These are phyloP conservation scores for Geotrichum ghanense DNA, from an alignment of 805 yeast species.

Conservation along the genomic window DNA sequence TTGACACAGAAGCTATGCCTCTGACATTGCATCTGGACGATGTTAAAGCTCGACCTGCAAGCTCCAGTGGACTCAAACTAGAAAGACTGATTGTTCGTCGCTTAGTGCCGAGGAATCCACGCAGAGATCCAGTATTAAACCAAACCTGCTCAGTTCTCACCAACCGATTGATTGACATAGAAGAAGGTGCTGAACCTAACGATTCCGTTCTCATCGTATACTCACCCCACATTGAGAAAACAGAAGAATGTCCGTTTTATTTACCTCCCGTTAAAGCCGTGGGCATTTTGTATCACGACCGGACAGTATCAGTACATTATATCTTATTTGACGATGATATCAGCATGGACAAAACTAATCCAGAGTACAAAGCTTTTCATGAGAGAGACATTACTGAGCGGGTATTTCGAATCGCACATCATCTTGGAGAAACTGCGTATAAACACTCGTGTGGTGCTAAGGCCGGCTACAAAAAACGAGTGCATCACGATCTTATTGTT, in stretches of 20 bases:
- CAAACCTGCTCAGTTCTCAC: constrained; percentile 62
- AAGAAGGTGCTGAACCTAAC: constrained; percentile 15
- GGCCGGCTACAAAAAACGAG: constrained; percentile 79
- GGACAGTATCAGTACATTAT: constrained; percentile 58
- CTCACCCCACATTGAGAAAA: constrained; percentile 55
- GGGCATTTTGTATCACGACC: constrained; percentile 44
- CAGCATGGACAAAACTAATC: background rate
- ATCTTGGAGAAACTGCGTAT: constrained; percentile 65
- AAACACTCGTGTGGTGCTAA: constrained; percentile 79
- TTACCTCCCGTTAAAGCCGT: constrained; percentile 79
- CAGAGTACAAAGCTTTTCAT: constrained; percentile 1
- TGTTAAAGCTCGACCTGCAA: constrained; percentile 11
- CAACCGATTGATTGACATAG: constrained; percentile 8
- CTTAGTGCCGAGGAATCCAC: constrained; percentile 85
- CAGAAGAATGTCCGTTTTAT: constrained; percentile 70
- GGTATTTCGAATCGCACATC: constrained; percentile 68
- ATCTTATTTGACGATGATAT: constrained; percentile 38
- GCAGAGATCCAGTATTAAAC: constrained; percentile 68
- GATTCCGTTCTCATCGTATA: constrained; percentile 48
- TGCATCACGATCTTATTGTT: constrained; percentile 78
- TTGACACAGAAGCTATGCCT: constrained; percentile 30
- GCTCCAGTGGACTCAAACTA: constrained; percentile 3
- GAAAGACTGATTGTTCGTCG: constrained; percentile 52
- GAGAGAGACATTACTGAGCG: constrained; percentile 32
- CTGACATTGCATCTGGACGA: constrained; percentile 12